phyloP scores from a whole-genome alignment of 140 eudicot genomes.

The Senecio squalidus region DNA sequence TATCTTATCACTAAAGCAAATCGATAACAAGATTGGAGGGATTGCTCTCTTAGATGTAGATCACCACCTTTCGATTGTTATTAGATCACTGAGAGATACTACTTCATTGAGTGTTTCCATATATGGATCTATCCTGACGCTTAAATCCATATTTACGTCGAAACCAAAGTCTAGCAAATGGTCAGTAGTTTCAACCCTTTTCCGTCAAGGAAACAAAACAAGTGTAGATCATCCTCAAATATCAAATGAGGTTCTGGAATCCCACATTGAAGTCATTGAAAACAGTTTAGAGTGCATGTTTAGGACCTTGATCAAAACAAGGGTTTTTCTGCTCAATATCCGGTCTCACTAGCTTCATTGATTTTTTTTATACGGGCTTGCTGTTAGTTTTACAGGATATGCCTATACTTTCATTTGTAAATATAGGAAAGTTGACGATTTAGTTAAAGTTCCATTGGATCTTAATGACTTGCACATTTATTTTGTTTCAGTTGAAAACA shows the following conservation, averaged over 20 bases:
- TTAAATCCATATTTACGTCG: constrained; percentile 13
- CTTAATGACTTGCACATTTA: too few relatives aligned
- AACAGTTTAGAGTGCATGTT: constrained; percentile 29
- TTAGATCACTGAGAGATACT: constrained; percentile 35
- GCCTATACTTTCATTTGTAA: too few relatives aligned
- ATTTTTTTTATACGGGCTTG: too few relatives aligned
- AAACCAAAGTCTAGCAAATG: constrained; percentile 29
- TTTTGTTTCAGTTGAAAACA: too few relatives aligned
- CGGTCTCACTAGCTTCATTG: constrained; percentile 21
- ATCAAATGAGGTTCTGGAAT: constrained; percentile 26
- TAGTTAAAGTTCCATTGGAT: too few relatives aligned
- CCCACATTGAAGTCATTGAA: constrained; percentile 29
- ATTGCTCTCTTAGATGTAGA: constrained; percentile 8
- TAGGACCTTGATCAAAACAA: constrained; percentile 37
- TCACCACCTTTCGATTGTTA: constrained; percentile 27
- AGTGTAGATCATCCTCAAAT: constrained; percentile 7
- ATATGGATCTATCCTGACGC: constrained; percentile 22
- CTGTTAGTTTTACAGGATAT: too few relatives aligned
- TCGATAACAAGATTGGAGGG: constrained; percentile 21
- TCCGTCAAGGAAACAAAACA: constrained; percentile 1
- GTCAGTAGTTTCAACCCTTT: constrained; percentile 29
- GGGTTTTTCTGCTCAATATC: constrained; percentile 37
- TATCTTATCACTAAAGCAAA: constrained; percentile 23
- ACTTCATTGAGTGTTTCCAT: constrained; percentile 25
- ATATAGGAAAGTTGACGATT: too few relatives aligned